Percentiles rank a stretch among this genome's conserved stretches.
Evolutionary conservation across 352 stramenopile species (phyloP).

Genomic region (Globisporangium camurandrum): DNA sequence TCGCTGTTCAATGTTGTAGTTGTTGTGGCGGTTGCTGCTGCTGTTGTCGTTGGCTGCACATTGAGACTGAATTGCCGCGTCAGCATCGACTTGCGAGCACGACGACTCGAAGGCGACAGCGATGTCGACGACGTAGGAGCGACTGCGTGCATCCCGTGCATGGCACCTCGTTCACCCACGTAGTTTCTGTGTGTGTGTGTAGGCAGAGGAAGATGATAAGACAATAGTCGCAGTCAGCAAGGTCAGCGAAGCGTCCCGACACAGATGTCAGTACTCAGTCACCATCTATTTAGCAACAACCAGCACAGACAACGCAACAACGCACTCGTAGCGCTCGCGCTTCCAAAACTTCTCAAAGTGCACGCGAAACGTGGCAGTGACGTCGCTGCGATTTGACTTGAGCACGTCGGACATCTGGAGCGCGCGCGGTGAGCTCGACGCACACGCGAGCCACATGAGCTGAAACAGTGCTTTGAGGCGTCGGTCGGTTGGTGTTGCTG

Average conservation of each 20-base stretch:
- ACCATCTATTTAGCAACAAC: too few relatives aligned
- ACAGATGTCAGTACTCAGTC: neutral
- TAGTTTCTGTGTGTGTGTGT: constrained; percentile 32
- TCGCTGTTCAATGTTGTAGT: neutral
- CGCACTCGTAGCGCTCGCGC: constrained; percentile 58
- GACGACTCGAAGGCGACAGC: constrained; percentile 10
- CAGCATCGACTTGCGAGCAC: constrained; percentile 12
- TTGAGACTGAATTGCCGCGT: constrained; percentile 36
- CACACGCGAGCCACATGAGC: constrained; percentile 73
- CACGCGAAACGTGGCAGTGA: constrained; percentile 51
- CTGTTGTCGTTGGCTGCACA: constrained; percentile 16
- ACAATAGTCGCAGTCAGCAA: neutral
- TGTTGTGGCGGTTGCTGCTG: neutral
- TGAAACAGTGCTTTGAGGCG: constrained; percentile 77
- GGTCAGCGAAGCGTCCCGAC: neutral
- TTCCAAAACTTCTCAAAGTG: constrained; percentile 83
- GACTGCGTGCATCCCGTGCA: neutral
- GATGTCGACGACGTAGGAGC: neutral
- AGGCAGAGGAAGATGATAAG: neutral
- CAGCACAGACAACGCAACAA: too few relatives aligned
- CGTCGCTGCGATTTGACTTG: constrained; percentile 58
- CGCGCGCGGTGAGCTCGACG: constrained; percentile 35
- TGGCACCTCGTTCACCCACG: constrained; percentile 28
- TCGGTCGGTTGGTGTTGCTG: constrained; percentile 24
- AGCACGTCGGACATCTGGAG: constrained; percentile 65